Evolutionary conservation across 83 land plant species (phyloP), one percentile per base, ranked within the genome.

Genomic region (Diphasiastrum complanatum): DNA sequence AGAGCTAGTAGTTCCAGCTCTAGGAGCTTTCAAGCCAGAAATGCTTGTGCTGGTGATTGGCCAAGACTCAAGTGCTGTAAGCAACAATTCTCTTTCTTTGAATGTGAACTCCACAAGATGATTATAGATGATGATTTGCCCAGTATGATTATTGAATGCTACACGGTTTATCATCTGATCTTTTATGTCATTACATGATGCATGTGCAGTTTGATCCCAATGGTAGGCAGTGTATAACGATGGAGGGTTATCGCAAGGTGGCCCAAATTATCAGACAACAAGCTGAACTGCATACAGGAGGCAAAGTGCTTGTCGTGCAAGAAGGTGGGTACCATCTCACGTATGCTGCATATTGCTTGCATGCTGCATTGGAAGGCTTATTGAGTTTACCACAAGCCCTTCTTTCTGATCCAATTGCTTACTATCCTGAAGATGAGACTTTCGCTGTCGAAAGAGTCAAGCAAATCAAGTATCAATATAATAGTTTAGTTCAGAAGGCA

Each of bases 241-340:
- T 83, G 92, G 78, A 61, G 3, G 96, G 96, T 14, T 90, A 90
- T 58, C 63, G 88, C 30, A 60, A 64, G 26, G 70, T 86, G 29
- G 89, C 86, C n/a, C 55, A 36, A 41, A 70, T 74, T 0, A 34
- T 86, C 19, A 73, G 78, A 26, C 59, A 50, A 14, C 66, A 79
- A 48, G 89, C 85, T 14, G 75, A 83, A 25, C 47, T 43, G 20
- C 65, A 75, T 53, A 24, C 78, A 5, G 33, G 75, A 33, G 96
- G 93, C 6, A 73, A 89, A 2, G 61, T 86, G 19, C 77, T 90
- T 26, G 61, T 90, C 22, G 96, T 90, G 26, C 96, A 90, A 61
- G 96, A 90, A 68, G 96, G 96, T 18, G 96, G 96, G 16, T 90
- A 90, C 49, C 88, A 90, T 31, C 12, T 86, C 1, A 86, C 88